Base-by-base conservation (phyloP, 2,329 filamentous ascomycete species). In the Aureobasidium mangrovei region DNA sequence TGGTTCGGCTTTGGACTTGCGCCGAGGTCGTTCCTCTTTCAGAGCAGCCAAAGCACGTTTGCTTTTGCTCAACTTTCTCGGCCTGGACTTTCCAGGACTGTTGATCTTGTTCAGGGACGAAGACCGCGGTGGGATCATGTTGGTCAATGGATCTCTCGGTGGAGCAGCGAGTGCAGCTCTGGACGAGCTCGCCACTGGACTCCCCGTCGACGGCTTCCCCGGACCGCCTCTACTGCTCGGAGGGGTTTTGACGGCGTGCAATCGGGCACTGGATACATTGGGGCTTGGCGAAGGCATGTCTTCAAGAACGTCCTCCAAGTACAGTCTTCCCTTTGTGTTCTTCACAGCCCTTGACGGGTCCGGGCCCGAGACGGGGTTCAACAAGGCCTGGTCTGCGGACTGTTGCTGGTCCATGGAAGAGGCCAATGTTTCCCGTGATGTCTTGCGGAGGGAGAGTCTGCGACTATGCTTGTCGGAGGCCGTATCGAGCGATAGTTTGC, bases 301-400 rank as follows among this genome's bases (percentile, higher is more conserved):
- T 61, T 63, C 45, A 54, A 33, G 10, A 58, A 60, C 33, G 56
- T 65, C 64, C 26, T 55, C 58, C 53, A 64, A 56, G 53, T 62
- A 65, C 26, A 65, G 49, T 38, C 63, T 57, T 24, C 57, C 58
- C 24, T 68, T 77, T 6, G 66, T 64, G 56, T 67, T 72, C 18
- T 54, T 46, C 24, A 32, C 46, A 29, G 38, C 18, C 28, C 18
- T 18, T 18, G 18, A 1, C 18, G 18, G 18, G 18, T 51, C 47
- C 12, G n/a, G 3, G 32, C 10, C 10, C 9, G 46, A n/a, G 6
- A 18, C 28, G 3, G 49, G 33, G 10, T 32, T 53, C 40, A 53
- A 31, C 39, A 53, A 33, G 29, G 49, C 49, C 27, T 53, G 31
- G 32, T 53, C 49, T 24, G 49, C 49, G 24, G 33, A 32, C 4